Conservation (phyloP, 192 early-diverging fungal species). For the Backusella morwellensis region DNA sequence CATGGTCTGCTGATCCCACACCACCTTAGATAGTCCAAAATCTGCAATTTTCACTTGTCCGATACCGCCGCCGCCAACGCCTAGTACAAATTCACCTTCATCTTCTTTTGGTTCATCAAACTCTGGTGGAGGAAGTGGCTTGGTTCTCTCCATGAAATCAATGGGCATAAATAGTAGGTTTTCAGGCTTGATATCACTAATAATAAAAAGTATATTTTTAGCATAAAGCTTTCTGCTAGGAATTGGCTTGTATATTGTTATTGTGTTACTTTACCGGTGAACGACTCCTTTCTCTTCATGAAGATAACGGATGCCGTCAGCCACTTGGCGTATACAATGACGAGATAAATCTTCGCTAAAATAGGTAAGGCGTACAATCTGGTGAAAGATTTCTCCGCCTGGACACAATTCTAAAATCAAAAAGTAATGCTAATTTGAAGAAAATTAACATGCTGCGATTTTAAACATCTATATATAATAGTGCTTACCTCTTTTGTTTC, state of each 20-base stretch:
- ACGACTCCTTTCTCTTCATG: conserved; percentile 79
- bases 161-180: conserved; percentile 82
- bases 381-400: conserved; percentile 90
- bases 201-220: neutral
- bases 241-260: neutral
- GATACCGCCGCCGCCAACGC: conserved; percentile 80
- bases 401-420: conserved; percentile 78
- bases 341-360: conserved; percentile 77
- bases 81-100: conserved; percentile 71
- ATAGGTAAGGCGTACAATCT: conserved; percentile 78
- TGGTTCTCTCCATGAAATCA: conserved; percentile 45
- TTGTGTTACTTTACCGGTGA: conserved; percentile 47
- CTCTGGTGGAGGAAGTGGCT: conserved; percentile 39
- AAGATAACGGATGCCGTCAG: conserved; percentile 79
- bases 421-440: conserved; percentile 55
- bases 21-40: conserved; percentile 87
- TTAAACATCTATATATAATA: neutral
- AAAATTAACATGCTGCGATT: neutral
- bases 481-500: conserved; percentile 56
- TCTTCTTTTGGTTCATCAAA: conserved; percentile 67
- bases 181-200: conserved; percentile 90
- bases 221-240: neutral
- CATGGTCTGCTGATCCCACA: conserved; percentile 80
- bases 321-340: conserved; percentile 85
- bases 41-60: conserved; percentile 86